These are phyloP conservation scores for Arthrobotrys entomopaga DNA, from an alignment of 2,329 filamentous ascomycete species.

Conservation along the genomic window DNA sequence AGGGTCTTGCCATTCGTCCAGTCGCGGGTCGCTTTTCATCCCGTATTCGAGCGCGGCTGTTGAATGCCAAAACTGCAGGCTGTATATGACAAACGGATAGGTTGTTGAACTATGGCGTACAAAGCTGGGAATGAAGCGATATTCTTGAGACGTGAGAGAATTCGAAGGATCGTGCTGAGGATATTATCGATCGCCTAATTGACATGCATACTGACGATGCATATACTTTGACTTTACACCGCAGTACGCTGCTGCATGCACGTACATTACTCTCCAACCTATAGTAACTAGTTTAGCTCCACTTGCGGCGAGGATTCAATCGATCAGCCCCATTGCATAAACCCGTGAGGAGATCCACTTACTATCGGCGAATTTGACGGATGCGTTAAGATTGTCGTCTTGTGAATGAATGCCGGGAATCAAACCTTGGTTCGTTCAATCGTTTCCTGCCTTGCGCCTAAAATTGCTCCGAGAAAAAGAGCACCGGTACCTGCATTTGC, in stretches of 20 bases:
- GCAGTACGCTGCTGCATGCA: no score
- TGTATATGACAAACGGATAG: constrained; percentile 1
- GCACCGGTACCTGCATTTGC: constrained; percentile 26
- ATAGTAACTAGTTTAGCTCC: neutral
- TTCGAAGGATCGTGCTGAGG: neutral
- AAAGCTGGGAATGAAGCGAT: constrained; percentile 9
- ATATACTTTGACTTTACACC: neutral
- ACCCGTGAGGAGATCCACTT: constrained; percentile 11
- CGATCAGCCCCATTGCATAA: neutral
- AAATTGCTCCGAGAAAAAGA: constrained; percentile 41
- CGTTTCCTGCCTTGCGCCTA: constrained; percentile 6
- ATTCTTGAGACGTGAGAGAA: constrained; percentile 1
- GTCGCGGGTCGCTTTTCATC: constrained; percentile 7
- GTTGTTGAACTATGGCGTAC: constrained; percentile 9
- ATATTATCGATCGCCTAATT: neutral
- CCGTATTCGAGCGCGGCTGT: constrained; percentile 34
- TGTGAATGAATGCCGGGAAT: neutral
- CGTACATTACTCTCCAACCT: no score
- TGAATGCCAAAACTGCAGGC: constrained; percentile 19
- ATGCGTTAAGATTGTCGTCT: constrained; percentile 24
- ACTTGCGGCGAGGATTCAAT: neutral
- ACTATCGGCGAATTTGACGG: constrained; percentile 33
- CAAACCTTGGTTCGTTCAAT: neutral
- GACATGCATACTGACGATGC: constrained; percentile 13
- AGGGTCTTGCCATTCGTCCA: neutral